Percentiles rank a stretch among this genome's conserved stretches.
Evolutionary conservation across 2,329 filamentous ascomycete species (phyloP).

Genomic region (Podosphaera fusca): DNA sequence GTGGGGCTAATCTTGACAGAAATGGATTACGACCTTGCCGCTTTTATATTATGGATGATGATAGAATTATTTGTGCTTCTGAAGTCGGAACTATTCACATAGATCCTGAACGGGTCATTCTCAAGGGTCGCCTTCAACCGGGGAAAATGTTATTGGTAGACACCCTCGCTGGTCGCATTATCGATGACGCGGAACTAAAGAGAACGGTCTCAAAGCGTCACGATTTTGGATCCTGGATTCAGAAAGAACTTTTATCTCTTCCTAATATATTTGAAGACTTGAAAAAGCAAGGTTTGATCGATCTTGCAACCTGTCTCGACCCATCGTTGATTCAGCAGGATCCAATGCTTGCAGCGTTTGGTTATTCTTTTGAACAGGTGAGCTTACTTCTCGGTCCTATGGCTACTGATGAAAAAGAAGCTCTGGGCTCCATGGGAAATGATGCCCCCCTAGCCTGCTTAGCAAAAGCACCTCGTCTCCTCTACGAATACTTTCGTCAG

Average conservation of each 20-base stretch:
- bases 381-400: constrained; percentile 79
- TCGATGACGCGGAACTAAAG: constrained; percentile 85
- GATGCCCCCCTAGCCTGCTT: constrained; percentile 82
- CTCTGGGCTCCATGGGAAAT: constrained; percentile 92
- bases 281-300: constrained; percentile 29
- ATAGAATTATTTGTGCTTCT: constrained; percentile 90
- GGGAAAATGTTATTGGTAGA: constrained; percentile 93
- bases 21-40: constrained; percentile 88
- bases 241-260: constrained; percentile 64
- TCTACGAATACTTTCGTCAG: constrained; percentile 94
- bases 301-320: constrained; percentile 45
- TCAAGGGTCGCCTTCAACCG: constrained; percentile 83
- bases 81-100: constrained; percentile 87
- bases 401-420: constrained; percentile 94
- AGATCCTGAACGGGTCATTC: constrained; percentile 70
- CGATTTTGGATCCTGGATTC: constrained; percentile 74
- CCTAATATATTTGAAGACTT: constrained; percentile 48
- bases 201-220: constrained; percentile 63
- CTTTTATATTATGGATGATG: constrained; percentile 92
- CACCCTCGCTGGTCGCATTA: constrained; percentile 72
- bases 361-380: constrained; percentile 89
- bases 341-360: constrained; percentile 62
- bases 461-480: constrained; percentile 65
- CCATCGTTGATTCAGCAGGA: constrained; percentile 59
- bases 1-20: constrained; percentile 86